These are phyloP conservation scores for Colletotrichum sp. DNA, from an alignment of 2,329 filamentous ascomycete genomes.

Conservation along the genomic window DNA sequence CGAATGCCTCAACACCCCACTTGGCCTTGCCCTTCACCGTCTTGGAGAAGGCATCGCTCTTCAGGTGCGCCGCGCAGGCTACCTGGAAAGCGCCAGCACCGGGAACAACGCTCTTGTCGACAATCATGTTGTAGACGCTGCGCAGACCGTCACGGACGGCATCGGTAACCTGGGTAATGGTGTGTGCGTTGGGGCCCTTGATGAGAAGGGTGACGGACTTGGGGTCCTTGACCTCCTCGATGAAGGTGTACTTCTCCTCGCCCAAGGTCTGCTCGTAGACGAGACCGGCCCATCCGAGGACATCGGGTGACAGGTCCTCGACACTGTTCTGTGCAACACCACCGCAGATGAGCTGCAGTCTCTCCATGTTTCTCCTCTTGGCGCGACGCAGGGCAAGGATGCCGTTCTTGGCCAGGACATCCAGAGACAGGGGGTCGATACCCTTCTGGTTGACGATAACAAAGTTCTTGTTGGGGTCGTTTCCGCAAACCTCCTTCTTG, in stretches of 20 bases:
- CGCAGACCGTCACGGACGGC: conserved; percentile 93
- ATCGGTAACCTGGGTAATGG: conserved; percentile 95
- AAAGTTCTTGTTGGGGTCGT: conserved; percentile 92
- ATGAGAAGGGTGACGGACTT: conserved; percentile 98
- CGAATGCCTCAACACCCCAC: conserved; percentile 93
- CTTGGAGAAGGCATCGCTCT: conserved; percentile 85
- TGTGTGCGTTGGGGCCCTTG: conserved; percentile 97
- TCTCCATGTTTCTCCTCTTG: conserved; percentile 99
- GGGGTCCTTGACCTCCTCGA: conserved; percentile 98
- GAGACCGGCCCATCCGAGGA: conserved; percentile 92
- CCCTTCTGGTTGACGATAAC: conserved; percentile 99
- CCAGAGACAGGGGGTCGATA: conserved; percentile 93
- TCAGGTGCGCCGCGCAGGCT: conserved; percentile 85
- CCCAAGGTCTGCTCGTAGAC: conserved; percentile 98
- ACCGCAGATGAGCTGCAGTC: conserved; percentile 92
- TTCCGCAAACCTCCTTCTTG: conserved; percentile 96
- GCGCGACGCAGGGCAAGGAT: conserved; percentile 93
- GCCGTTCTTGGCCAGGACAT: conserved; percentile 96
- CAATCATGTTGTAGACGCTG: conserved; percentile 99
- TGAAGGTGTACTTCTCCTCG: conserved; percentile 98
- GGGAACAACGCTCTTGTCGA: conserved; percentile 94
- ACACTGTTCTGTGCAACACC: conserved; percentile 94
- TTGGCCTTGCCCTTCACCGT: conserved; percentile 98
- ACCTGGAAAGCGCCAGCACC: conserved; percentile 96
- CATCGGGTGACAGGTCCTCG: conserved; percentile 85